These are phyloP conservation scores for Plasmodium sp. DNA, from an alignment of 169 alveolate genomes.

Conservation along the genomic window DNA sequence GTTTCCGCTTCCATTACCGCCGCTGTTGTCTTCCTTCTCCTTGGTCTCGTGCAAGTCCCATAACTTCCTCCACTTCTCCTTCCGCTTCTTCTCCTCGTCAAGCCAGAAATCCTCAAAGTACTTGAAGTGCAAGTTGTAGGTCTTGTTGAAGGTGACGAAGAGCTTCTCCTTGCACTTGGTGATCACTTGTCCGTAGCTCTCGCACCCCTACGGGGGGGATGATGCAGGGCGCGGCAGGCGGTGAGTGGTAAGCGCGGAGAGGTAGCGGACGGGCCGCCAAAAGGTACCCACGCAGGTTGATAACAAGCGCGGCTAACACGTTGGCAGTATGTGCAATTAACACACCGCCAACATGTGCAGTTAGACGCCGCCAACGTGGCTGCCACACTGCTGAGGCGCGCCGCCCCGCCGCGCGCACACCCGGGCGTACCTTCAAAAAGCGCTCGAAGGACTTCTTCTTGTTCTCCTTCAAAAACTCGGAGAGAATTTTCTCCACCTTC, in stretches of 20 bases:
- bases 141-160: slow-evolving; percentile 44
- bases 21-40: background rate
- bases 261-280: no score
- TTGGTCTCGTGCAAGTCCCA: slow-evolving; percentile 32
- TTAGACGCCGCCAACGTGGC: background rate
- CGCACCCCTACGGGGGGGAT: slow-evolving; percentile 26
- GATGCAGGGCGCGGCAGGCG: background rate
- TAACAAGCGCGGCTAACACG: no score
- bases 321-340: no score
- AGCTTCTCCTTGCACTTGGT: slow-evolving; percentile 58
- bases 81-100: slow-evolving; percentile 55
- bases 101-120: slow-evolving; percentile 66
- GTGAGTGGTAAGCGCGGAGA: background rate
- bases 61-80: slow-evolving; percentile 40
- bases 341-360: background rate
- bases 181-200: slow-evolving; percentile 57
- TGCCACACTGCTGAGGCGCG: background rate
- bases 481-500: slow-evolving; percentile 58
- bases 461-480: slow-evolving; percentile 53
- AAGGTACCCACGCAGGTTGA: background rate
- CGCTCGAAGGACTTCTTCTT: slow-evolving; percentile 56
- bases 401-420: background rate
- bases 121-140: slow-evolving; percentile 43
- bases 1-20: background rate
- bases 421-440: slow-evolving; percentile 31